These are phyloP conservation scores for Russula virescens DNA, from an alignment of 768 basidiomycete species.

Conservation along the genomic window DNA sequence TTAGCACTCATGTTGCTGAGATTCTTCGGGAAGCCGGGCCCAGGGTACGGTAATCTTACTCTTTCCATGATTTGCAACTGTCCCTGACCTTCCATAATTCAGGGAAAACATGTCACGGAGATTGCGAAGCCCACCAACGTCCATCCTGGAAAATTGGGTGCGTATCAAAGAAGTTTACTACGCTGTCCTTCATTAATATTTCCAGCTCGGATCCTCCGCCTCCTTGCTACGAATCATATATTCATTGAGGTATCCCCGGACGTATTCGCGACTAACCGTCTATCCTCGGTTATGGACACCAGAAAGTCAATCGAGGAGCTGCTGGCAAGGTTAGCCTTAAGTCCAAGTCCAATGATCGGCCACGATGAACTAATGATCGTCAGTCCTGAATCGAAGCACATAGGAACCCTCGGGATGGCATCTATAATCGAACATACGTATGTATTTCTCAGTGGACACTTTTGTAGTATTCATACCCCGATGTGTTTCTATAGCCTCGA, in stretches of 20 bases:
- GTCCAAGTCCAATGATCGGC: neutral
- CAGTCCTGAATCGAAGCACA: slow-evolving; percentile 10
- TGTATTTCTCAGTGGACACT: neutral
- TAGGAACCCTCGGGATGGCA: slow-evolving; percentile 15
- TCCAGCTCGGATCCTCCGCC: slow-evolving; percentile 28
- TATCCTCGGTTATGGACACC: slow-evolving; percentile 31
- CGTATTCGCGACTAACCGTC: slow-evolving; percentile 29
- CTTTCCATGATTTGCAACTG: no score
- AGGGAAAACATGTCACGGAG: slow-evolving; percentile 32
- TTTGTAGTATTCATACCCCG: neutral
- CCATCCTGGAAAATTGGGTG: slow-evolving; percentile 19
- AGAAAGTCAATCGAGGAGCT: slow-evolving; percentile 28
- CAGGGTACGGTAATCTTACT: slow-evolving; percentile 3
- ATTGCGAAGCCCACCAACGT: slow-evolving; percentile 32
- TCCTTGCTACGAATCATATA: slow-evolving; percentile 30
- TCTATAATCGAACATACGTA: slow-evolving; percentile 13
- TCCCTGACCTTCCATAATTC: neutral
- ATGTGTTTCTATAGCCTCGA: no score
- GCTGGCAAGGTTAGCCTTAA: neutral
- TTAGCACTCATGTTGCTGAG: slow-evolving; percentile 8
- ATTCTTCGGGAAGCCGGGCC: slow-evolving; percentile 22
- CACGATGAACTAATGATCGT: neutral
- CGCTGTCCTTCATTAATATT: no score
- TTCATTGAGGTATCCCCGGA: slow-evolving; percentile 29
- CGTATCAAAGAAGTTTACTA: neutral